Evolutionary conservation across 2,329 filamentous ascomycete genomes (phyloP).

Genomic region (Alternaria consortialis): DNA sequence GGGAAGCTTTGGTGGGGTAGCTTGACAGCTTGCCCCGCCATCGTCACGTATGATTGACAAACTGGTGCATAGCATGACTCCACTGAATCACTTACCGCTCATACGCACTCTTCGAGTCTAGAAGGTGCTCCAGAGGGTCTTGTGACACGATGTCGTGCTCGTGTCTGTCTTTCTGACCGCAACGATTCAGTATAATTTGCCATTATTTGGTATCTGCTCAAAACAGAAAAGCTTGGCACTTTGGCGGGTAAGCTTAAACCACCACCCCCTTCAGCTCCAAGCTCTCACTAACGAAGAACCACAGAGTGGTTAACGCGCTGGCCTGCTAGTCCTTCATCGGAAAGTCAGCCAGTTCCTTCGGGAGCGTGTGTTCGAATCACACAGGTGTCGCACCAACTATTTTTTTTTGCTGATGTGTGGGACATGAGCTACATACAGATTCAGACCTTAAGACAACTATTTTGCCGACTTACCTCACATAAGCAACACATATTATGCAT

Average conservation of each 20-base stretch:
- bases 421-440: not conserved
- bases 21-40: not conserved
- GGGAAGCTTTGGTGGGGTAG: not conserved
- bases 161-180: not conserved
- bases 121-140: not conserved
- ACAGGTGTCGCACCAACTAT: conserved; percentile 32
- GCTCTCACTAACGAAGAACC: not conserved
- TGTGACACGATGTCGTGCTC: too few species aligned
- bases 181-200: not conserved
- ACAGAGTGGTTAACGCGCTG: conserved; percentile 38
- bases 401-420: conserved; percentile 1
- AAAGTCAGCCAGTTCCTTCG: conserved; percentile 40
- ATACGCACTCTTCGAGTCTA: not conserved
- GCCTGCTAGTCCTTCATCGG: conserved; percentile 31
- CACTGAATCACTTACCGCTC: not conserved
- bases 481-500: not conserved
- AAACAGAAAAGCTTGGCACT: not conserved
- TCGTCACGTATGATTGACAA: not conserved
- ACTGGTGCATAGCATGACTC: not conserved
- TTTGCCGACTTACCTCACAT: not conserved
- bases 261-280: not conserved
- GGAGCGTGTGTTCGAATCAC: conserved; percentile 43
- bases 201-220: accelerated
- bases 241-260: conserved; percentile 6
- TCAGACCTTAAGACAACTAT: not conserved